These are phyloP conservation scores for Colletotrichum cordylinicola DNA, from an alignment of 2,329 filamentous ascomycete genomes.

Conservation along the genomic window DNA sequence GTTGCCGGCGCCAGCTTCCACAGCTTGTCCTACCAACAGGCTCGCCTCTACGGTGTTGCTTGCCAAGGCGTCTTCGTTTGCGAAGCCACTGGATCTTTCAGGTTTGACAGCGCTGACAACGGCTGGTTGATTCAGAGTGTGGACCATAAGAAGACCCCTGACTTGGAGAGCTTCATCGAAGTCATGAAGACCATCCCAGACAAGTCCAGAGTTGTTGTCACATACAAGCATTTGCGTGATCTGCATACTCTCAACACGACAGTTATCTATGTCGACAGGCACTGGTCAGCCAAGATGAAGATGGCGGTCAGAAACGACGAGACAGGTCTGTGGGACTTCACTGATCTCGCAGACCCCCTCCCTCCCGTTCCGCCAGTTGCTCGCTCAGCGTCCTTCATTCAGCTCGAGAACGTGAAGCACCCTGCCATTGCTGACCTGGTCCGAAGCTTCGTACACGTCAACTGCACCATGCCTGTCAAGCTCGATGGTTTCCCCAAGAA, in stretches of 20 bases:
- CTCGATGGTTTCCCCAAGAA: conserved; percentile 97
- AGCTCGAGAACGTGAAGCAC: conserved; percentile 86
- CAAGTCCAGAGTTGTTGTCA: conserved; percentile 84
- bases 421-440: conserved; percentile 92
- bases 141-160: conserved; percentile 88
- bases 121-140: conserved; percentile 95
- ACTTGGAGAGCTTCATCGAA: conserved; percentile 87
- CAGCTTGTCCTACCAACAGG: conserved; percentile 95
- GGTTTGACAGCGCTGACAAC: conserved; percentile 87
- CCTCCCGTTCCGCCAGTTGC: conserved; percentile 75
- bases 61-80: conserved; percentile 94
- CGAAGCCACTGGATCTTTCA: conserved; percentile 93
- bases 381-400: conserved; percentile 87
- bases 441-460: conserved; percentile 91
- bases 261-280: conserved; percentile 90
- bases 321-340: conserved; percentile 94
- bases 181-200: conserved; percentile 89
- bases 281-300: conserved; percentile 96
- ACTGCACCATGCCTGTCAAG: conserved; percentile 93
- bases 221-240: conserved; percentile 94
- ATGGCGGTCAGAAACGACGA: conserved; percentile 88
- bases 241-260: conserved; percentile 93
- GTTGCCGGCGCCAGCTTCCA: conserved; percentile 96
- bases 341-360: conserved; percentile 80
- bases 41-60: conserved; percentile 91